Percentiles rank a stretch among this genome's conserved stretches.
Evolutionary conservation across 2,329 filamentous ascomycete genomes (phyloP).

Genomic region (Talaromyces sp.): DNA sequence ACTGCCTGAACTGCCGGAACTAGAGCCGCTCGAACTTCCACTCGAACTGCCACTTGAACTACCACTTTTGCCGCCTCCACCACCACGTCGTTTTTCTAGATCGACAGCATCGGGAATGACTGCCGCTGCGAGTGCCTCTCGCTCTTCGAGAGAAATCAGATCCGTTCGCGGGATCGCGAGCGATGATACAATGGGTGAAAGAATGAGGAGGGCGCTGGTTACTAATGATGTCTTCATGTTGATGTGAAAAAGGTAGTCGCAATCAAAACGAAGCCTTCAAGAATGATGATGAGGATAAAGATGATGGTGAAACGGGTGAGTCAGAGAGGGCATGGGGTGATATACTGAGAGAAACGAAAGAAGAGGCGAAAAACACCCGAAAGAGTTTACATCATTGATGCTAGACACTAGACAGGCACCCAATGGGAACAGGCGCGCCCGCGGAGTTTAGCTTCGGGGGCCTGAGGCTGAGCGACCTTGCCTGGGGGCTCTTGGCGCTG

Average conservation of each 20-base stretch:
- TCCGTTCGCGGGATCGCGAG: constrained; percentile 27
- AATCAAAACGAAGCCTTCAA: no score
- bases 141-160: constrained; percentile 23
- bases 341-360: neutral
- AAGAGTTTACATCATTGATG: neutral
- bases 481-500: neutral
- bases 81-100: constrained; percentile 50
- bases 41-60: constrained; percentile 20
- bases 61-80: constrained; percentile 37
- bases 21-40: constrained; percentile 24
- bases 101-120: constrained; percentile 21
- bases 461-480: neutral
- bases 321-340: neutral
- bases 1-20: constrained; percentile 8
- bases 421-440: neutral
- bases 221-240: constrained; percentile 34
- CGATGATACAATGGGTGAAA: constrained; percentile 28
- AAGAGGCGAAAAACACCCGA: no score
- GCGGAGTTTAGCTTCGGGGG: neutral
- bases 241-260: neutral
- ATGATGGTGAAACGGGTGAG: neutral
- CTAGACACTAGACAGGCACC: neutral
- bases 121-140: constrained; percentile 2
- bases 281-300: neutral
- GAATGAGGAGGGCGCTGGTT: constrained; percentile 29